Percentiles rank a stretch among this genome's conserved stretches.
Evolutionary conservation across 2,329 filamentous ascomycete species (phyloP).

Genomic region (Pyrenophora seminiperda): DNA sequence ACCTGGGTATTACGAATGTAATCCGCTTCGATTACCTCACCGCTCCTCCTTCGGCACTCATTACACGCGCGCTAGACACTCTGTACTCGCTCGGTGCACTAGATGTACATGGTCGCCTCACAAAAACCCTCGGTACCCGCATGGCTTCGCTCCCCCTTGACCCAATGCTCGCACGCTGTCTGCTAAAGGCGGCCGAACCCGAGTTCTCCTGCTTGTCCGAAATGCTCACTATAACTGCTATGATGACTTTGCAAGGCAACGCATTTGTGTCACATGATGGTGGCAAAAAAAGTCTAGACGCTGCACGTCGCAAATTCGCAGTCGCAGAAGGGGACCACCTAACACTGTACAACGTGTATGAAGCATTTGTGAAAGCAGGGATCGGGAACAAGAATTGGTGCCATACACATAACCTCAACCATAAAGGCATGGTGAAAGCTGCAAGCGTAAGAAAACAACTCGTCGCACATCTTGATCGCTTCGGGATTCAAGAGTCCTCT

Average conservation of each 20-base stretch:
- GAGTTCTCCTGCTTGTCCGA: conserved; percentile 81
- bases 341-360: conserved; percentile 91
- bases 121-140: conserved; percentile 79
- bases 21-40: conserved; percentile 88
- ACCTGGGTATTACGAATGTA: conserved; percentile 92
- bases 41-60: conserved; percentile 80
- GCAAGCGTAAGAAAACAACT: conserved; percentile 87
- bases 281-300: conserved; percentile 76
- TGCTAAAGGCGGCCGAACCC: conserved; percentile 68
- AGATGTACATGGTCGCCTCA: conserved; percentile 88
- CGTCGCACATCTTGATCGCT: conserved; percentile 83
- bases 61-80: conserved; percentile 84
- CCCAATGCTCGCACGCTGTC: conserved; percentile 91
- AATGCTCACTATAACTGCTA: conserved; percentile 88
- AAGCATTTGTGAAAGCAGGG: conserved; percentile 81
- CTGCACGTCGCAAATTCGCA: conserved; percentile 78
- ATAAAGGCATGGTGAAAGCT: conserved; percentile 79
- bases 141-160: conserved; percentile 95
- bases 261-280: conserved; percentile 83
- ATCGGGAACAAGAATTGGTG: conserved; percentile 86
- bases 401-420: conserved; percentile 84
- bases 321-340: conserved; percentile 93
- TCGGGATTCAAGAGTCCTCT: conserved; percentile 66
- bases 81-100: conserved; percentile 85
- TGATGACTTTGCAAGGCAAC: conserved; percentile 83